Base-by-base conservation (phyloP, 768 basidiomycete genomes). In the Russula ochroleuca region DNA sequence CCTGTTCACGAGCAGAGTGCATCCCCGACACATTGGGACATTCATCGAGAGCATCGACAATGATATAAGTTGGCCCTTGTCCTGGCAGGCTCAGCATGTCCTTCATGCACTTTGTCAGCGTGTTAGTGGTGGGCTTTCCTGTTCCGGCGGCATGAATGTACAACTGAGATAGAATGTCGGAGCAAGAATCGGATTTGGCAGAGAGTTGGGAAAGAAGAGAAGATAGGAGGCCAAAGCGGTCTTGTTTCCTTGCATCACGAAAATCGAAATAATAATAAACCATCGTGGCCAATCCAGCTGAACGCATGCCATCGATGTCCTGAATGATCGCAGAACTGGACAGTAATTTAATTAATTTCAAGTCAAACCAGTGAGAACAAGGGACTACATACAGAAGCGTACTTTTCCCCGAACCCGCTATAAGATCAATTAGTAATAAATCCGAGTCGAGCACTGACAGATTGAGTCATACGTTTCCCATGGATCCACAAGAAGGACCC, bases 191-290 rank as follows among this genome's bases (percentile, higher is more conserved):
- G 19, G 61, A 62, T 15, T 31, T 5, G 14, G 41, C n/a, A 15
- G 56, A 28, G 10, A 62, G 61, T 19, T 62, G 61, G 37, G 35
- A 57, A n/a, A 56, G 0, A 37, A 58, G 37, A 23, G 55, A 58
- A 19, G 37, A 48, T 2, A 53, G 52, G 35, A 53, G 35, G 5
- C 52, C 35, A 33, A 38, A 37, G n/a, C 5, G 35, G 2, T 37
- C 8, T 37, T 53, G 52, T 13, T 53, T 53, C 52, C 37, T 53
- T 13, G 23, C 33, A 38, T 53, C 35, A 7, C 52, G 52, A 14
- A 53, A 53, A 15, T 53, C 52, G 15, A 53, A 37, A 4, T 53
- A 53, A 38, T 53, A 53, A 21, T 53, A 37, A 0, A 21, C 35
- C n/a, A 53, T 53, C 1, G 35, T 53, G n/a, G 58, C 48, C 14